phyloP scores from a whole-genome alignment of 148 eudicot genomes.

The Polygonum aviculare region DNA sequence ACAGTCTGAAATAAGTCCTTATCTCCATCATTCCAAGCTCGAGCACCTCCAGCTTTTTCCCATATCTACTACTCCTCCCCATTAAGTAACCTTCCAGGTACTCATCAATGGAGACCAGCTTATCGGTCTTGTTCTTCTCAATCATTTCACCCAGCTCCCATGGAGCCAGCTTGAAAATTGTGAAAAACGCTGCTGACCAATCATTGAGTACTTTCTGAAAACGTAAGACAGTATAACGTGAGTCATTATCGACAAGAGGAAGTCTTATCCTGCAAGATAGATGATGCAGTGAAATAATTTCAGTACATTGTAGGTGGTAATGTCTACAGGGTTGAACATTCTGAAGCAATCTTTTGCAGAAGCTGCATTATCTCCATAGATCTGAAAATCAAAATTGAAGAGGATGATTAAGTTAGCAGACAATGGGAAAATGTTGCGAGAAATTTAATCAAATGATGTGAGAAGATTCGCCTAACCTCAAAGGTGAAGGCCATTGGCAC shows the following conservation, averaged over 20 bases:
- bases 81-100: slow-evolving; percentile 83
- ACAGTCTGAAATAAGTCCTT: slow-evolving; percentile 79
- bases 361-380: slow-evolving; percentile 76
- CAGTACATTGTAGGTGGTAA: slow-evolving; percentile 61
- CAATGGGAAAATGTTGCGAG: neutral
- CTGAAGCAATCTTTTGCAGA: slow-evolving; percentile 82
- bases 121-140: slow-evolving; percentile 29
- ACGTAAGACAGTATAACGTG: neutral
- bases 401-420: neutral
- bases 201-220: slow-evolving; percentile 78
- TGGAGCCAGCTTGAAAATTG: slow-evolving; percentile 64
- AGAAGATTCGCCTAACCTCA: slow-evolving; percentile 49
- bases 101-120: slow-evolving; percentile 73
- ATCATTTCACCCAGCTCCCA: slow-evolving; percentile 39
- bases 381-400: slow-evolving; percentile 32
- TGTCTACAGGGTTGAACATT: slow-evolving; percentile 90
- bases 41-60: slow-evolving; percentile 78
- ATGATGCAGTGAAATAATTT: neutral
- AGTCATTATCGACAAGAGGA: neutral
- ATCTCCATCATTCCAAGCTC: slow-evolving; percentile 94
- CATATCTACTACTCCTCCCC: slow-evolving; percentile 76
- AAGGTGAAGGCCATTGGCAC: slow-evolving; percentile 98
- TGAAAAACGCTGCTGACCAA: slow-evolving; percentile 84
- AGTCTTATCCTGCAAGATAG: neutral
- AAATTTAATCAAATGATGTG: neutral